Base-by-base conservation (phyloP, 176 grass and related monocot genomes). In the Bothriochloa decipiens region DNA sequence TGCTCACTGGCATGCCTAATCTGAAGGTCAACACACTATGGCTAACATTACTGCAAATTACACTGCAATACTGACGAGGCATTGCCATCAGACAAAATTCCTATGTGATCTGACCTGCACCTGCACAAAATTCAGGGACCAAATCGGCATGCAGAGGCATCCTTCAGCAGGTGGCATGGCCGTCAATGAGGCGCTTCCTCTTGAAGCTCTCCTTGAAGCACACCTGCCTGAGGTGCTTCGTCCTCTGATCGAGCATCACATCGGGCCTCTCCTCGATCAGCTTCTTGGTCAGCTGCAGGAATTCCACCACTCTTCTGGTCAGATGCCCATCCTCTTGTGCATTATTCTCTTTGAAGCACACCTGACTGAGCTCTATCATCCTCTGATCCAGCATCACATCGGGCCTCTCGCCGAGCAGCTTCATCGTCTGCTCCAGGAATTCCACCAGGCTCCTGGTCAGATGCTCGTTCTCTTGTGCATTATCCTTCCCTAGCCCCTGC, bases 171-270 rank as follows among this genome's bases (percentile, higher is more conserved):
- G 20, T 3, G 22, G 65, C 43, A 28, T 74, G 49, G 63, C 55
- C 25, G 11, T 2, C 63, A 45, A 74, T 58, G 46, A 84, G 81
- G 42, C 47, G 66, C 72, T 29, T 61, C 76, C 77, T 85, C 82
- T 81, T 89, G 77, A 32, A 85, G 3, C 45, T 89, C 68, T 89
- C 87, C 87, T 91, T 89, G 84, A 89, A 91, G 29, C 68, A 91
- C n/a, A 65, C 84, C 63, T 94, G 92, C 77, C 89, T 91, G 26
- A 91, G 65, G 37, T 26, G 28, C 87, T 77, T 94, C 0, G 84
- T 91, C 46, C 53, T 29, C 23, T 87, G 43, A 7, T 89, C 82
- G 18, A 91, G 66, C 16, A 74, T 47, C 33, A 70, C 37, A 3
- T 65, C 72, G 65, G 89, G 92, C 16, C 63, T 82, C 63, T 91